These are phyloP conservation scores for Fusarium multiceps DNA, from an alignment of 2,329 filamentous ascomycete species.

Conservation along the genomic window DNA sequence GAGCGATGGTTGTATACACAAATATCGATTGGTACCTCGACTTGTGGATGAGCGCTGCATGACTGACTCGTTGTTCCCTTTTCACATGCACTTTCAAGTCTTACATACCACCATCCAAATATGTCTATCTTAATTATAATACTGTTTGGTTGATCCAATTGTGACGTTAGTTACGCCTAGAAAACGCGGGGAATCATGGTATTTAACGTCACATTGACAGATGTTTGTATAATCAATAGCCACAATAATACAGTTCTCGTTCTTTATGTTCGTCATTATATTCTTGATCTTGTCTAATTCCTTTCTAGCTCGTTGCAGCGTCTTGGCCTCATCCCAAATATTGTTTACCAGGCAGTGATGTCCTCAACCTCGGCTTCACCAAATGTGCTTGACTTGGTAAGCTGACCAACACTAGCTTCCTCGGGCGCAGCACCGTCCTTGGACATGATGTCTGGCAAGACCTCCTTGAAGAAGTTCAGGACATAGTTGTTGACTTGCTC, in stretches of 20 bases:
- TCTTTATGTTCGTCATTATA: constrained; percentile 1
- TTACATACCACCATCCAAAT: neutral
- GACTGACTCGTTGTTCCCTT: constrained; percentile 8
- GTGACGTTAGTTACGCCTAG: neutral
- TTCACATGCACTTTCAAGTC: neutral
- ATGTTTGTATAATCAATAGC: neutral
- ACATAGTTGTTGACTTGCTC: constrained; percentile 95
- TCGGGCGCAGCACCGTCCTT: constrained; percentile 63
- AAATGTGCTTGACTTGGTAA: constrained; percentile 91
- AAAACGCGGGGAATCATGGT: neutral
- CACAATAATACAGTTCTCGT: neutral
- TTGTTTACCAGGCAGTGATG: constrained; percentile 86
- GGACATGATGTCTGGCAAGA: constrained; percentile 88
- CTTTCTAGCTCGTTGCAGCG: neutral
- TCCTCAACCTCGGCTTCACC: constrained; percentile 96
- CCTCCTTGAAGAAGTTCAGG: constrained; percentile 82
- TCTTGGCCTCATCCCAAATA: neutral
- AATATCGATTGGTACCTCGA: neutral
- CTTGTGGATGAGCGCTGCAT: neutral
- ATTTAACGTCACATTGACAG: neutral
- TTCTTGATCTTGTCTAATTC: constrained; percentile 8
- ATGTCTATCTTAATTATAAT: neutral
- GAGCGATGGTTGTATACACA: neutral
- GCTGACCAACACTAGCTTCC: constrained; percentile 65
- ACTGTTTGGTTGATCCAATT: neutral